These are phyloP conservation scores for Vigna reflexopilosa DNA, from an alignment of 306 rosid species.

Conservation along the genomic window DNA sequence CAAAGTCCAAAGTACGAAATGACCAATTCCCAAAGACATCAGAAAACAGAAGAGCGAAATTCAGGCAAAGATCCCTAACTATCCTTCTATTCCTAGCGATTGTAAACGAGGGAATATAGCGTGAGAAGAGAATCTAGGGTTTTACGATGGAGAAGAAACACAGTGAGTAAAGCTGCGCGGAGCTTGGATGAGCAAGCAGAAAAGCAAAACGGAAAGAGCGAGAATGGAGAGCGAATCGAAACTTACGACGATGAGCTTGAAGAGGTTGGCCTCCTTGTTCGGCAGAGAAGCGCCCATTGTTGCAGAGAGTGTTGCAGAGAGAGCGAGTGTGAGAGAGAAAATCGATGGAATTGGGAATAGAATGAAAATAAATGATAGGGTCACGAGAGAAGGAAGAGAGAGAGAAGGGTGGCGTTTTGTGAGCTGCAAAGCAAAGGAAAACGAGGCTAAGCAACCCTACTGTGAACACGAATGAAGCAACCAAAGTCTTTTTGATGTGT, in stretches of 20 bases:
- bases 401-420: slow-evolving; percentile 31
- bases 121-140: slow-evolving; percentile 60
- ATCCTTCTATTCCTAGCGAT: background rate
- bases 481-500: background rate
- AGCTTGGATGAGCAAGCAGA: slow-evolving; percentile 24
- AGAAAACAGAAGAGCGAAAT: background rate
- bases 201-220: background rate
- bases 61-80: slow-evolving; percentile 20
- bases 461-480: background rate
- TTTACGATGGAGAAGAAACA: slow-evolving; percentile 34
- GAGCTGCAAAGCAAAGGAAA: slow-evolving; percentile 30
- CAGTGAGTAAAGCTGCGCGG: slow-evolving; percentile 45
- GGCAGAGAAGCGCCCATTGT: slow-evolving; percentile 97
- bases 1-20: slow-evolving; percentile 1
- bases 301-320: slow-evolving; percentile 20
- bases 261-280: slow-evolving; percentile 93
- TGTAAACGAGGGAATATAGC: slow-evolving; percentile 6
- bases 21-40: background rate
- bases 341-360: background rate
- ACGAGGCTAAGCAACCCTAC: slow-evolving; percentile 17
- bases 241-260: slow-evolving; percentile 98
- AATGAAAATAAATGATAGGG: slow-evolving; percentile 38
- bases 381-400: slow-evolving; percentile 9
- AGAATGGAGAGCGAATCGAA: slow-evolving; percentile 42
- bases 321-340: slow-evolving; percentile 9